A percentile compares a stretch with the other conserved stretches of the same genome.
Evolutionary conservation across 805 yeast species (phyloP).

Genomic region (Soucietia sequanensis): DNA sequence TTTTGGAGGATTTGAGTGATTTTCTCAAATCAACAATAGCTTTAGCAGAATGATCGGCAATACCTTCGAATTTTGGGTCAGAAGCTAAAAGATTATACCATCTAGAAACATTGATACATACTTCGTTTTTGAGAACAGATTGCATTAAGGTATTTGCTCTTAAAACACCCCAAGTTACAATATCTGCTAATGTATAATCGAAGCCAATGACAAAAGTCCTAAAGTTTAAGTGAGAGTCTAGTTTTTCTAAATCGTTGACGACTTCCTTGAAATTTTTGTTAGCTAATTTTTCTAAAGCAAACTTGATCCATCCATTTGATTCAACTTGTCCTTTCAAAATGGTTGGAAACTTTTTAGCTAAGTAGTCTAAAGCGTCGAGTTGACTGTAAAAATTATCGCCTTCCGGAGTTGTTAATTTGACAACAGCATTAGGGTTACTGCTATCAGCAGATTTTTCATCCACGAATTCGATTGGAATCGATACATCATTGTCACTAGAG

Average conservation of each 20-base stretch:
- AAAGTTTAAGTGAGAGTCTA: conserved; percentile 82
- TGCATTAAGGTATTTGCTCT: conserved; percentile 94
- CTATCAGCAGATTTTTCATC: conserved; percentile 64
- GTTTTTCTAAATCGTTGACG: conserved; percentile 69
- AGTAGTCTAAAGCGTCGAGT: conserved; percentile 44
- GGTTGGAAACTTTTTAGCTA: conserved; percentile 55
- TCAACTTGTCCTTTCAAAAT: conserved; percentile 34
- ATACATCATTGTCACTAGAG: conserved; percentile 37
- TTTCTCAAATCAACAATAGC: conserved; percentile 74
- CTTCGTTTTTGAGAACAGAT: conserved; percentile 80
- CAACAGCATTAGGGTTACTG: conserved; percentile 41
- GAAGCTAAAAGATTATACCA: conserved; percentile 83
- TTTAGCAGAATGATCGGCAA: conserved; percentile 65
- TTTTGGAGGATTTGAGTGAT: conserved; percentile 40
- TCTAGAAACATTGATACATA: conserved; percentile 83
- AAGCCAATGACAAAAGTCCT: conserved; percentile 76
- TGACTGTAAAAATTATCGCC: conserved; percentile 44
- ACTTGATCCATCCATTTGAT: conserved; percentile 62
- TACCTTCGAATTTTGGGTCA: conserved; percentile 64
- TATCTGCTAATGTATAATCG: conserved; percentile 71
- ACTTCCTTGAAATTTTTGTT: conserved; percentile 88
- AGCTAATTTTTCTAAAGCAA: conserved; percentile 65
- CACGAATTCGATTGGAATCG: conserved; percentile 60
- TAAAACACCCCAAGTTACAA: conserved; percentile 89
- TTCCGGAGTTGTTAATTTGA: conserved; percentile 40